phyloP scores from a whole-genome alignment of 257 asterid species.

The Nemophila menziesii region DNA sequence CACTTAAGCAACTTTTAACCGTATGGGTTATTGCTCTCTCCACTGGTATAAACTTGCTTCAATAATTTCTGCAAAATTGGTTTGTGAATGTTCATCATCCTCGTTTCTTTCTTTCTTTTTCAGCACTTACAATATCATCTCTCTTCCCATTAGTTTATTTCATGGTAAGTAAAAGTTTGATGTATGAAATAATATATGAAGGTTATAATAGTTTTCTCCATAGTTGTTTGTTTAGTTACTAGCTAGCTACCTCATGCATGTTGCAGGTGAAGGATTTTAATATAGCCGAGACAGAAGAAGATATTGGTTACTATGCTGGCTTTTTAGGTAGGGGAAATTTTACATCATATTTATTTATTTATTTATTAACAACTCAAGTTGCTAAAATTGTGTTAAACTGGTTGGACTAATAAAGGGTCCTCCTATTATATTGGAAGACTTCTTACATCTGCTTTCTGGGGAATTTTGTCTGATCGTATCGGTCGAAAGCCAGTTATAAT shows the following conservation, averaged over 20 bases:
- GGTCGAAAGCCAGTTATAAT: constrained; percentile 73
- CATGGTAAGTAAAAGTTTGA: constrained; percentile 14
- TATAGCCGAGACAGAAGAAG: constrained; percentile 53
- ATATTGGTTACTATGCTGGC: constrained; percentile 66
- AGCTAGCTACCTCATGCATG: neutral
- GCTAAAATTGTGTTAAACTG: neutral
- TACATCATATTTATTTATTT: neutral
- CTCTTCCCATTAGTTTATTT: constrained; percentile 18
- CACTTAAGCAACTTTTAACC: constrained; percentile 31
- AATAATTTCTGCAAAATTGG: constrained; percentile 4
- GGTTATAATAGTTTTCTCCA: neutral
- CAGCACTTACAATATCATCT: constrained; percentile 21
- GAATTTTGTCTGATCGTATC: constrained; percentile 46
- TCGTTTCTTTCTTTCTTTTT: neutral
- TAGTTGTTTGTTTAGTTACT: neutral
- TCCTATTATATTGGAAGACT: constrained; percentile 60
- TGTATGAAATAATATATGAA: neutral
- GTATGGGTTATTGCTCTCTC: constrained; percentile 43
- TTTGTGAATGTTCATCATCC: neutral
- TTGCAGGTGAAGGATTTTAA: constrained; percentile 38
- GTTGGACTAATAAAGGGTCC: constrained; percentile 30
- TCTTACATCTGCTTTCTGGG: constrained; percentile 57
- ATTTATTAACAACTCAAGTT: neutral
- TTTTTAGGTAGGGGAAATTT: constrained; percentile 36
- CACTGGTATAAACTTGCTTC: constrained; percentile 18